These are phyloP conservation scores for Haberlea rhodopensis DNA, from an alignment of 257 asterid genomes.

Conservation along the genomic window DNA sequence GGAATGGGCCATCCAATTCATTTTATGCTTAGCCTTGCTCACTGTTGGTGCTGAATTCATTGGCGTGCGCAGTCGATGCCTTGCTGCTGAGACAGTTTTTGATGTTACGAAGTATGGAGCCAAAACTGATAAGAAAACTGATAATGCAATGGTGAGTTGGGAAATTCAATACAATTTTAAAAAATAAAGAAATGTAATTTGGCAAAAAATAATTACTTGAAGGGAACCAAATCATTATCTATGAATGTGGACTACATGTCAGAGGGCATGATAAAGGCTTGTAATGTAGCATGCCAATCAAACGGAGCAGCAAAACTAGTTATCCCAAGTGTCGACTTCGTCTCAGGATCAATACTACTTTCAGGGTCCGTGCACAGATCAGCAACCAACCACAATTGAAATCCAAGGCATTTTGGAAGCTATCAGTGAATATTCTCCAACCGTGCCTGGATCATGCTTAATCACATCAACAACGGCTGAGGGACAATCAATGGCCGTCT, in stretches of 20 bases:
- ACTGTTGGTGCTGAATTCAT: conserved; percentile 23
- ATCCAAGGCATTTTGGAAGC: conserved; percentile 32
- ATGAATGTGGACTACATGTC: neutral
- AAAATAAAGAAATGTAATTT: neutral
- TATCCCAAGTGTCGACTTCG: conserved; percentile 31
- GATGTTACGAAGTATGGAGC: conserved; percentile 64
- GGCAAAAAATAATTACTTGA: neutral
- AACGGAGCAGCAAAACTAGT: conserved; percentile 29
- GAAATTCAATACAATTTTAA: neutral
- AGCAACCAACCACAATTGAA: conserved; percentile 31
- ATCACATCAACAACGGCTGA: conserved; percentile 27
- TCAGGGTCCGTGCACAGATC: conserved; percentile 41
- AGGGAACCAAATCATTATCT: neutral
- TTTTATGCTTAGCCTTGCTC: conserved; percentile 19
- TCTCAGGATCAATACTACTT: conserved; percentile 31
- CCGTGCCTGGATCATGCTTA: conserved; percentile 26
- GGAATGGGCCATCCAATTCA: neutral
- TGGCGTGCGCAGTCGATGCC: conserved; percentile 31
- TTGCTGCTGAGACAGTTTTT: conserved; percentile 44
- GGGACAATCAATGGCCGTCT: conserved; percentile 43
- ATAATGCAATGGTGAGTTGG: conserved; percentile 39
- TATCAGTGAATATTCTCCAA: conserved; percentile 15
- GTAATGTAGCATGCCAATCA: conserved; percentile 40
- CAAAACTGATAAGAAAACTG: conserved; percentile 38
- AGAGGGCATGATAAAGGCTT: conserved; percentile 34